Evolutionary conservation across 257 asterid genomes (phyloP).

Genomic region (Sherardia arvensis): DNA sequence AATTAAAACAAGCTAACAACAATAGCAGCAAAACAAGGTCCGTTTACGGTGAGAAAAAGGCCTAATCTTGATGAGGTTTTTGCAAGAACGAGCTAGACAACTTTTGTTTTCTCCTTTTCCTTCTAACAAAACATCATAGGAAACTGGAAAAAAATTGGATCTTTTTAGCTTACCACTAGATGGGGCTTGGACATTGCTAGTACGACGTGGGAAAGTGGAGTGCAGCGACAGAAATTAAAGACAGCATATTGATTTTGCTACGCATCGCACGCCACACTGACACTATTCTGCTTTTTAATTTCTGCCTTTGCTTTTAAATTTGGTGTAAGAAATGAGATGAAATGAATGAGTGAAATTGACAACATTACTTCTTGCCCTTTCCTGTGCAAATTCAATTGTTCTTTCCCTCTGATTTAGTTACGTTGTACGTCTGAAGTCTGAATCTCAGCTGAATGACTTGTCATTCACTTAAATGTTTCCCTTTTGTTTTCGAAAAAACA

Average conservation of each 20-base stretch:
- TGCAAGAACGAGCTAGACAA: slow-evolving; percentile 32
- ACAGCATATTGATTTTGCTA: slow-evolving; percentile 21
- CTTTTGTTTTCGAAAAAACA: too few species aligned
- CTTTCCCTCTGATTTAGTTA: background rate
- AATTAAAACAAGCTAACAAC: slow-evolving; percentile 29
- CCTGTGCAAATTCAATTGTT: background rate
- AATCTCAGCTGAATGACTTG: slow-evolving; percentile 10
- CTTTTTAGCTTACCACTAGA: background rate
- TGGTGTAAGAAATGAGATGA: slow-evolving; percentile 1
- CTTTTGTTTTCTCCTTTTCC: slow-evolving; percentile 23
- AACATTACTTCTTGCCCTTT: background rate
- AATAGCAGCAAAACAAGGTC: slow-evolving; percentile 18
- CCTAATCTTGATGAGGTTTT: slow-evolving; percentile 40
- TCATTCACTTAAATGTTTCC: slow-evolving; percentile 13
- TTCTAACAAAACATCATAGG: slow-evolving; percentile 17
- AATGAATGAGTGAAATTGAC: slow-evolving; percentile 5
- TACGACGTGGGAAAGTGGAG: slow-evolving; percentile 16
- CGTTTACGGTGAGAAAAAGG: slow-evolving; percentile 16
- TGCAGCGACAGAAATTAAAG: slow-evolving; percentile 15
- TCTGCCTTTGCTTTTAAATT: background rate
- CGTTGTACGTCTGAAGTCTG: slow-evolving; percentile 5
- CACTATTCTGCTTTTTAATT: slow-evolving; percentile 10
- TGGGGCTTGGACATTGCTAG: slow-evolving; percentile 2
- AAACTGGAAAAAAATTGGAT: slow-evolving; percentile 7
- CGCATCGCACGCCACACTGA: slow-evolving; percentile 53